Evolutionary conservation across 2,329 filamentous ascomycete species (phyloP).

Genomic region (Apiospora arundinis): DNA sequence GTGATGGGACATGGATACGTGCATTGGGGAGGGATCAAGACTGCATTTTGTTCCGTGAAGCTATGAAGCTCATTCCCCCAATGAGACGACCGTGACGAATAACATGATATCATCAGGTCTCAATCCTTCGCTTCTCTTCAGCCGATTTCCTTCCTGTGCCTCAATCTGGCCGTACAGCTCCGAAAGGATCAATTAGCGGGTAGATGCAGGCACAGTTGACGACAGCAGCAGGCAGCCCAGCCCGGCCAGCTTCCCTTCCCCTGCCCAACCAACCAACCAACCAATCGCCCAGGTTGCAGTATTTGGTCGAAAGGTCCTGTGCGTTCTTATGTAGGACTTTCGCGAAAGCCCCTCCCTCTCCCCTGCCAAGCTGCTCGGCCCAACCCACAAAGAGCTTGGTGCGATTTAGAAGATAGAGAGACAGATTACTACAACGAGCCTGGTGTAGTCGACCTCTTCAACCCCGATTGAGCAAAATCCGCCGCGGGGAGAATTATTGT

Average conservation of each 20-base stretch:
- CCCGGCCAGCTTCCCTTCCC: too few relatives aligned
- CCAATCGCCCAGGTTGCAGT: too few relatives aligned
- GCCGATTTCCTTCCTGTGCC: not conserved
- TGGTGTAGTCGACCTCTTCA: not conserved
- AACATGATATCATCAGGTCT: not conserved
- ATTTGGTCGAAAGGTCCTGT: too few relatives aligned
- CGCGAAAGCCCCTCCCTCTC: not conserved
- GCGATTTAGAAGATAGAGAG: not conserved
- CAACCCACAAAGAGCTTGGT: not conserved
- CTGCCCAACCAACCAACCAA: too few relatives aligned
- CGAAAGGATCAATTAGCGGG: slow-evolving; percentile 4
- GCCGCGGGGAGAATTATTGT: not conserved
- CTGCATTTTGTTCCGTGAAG: not conserved
- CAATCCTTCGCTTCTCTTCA: not conserved
- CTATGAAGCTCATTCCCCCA: not conserved
- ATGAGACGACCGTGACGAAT: not conserved
- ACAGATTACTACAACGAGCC: too few relatives aligned
- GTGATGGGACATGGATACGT: slow-evolving; percentile 3
- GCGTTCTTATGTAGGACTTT: not conserved
- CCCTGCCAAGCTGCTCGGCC: not conserved
- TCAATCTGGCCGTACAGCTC: not conserved
- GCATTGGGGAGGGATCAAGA: not conserved
- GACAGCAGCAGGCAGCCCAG: too few relatives aligned
- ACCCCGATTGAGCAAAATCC: not conserved
- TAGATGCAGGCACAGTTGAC: not conserved